Base-by-base conservation (phyloP, 169 alveolate genomes). In the Plasmodium inui region DNA sequence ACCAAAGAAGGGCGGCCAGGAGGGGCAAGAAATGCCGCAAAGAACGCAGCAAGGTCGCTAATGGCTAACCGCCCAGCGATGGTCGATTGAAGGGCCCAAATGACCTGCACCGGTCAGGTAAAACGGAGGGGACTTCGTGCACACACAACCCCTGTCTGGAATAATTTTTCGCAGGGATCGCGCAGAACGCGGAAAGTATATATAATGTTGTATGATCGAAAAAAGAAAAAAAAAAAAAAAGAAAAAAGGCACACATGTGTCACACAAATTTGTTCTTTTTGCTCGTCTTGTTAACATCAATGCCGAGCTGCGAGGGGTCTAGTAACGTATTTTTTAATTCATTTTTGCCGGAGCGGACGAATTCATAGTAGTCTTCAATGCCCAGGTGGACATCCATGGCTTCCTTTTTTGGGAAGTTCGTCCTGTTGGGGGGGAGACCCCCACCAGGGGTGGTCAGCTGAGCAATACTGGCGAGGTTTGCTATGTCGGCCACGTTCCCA, bases 231-330 rank as follows among this genome's bases (percentile, higher is more conserved):
- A 14, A 67, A 41, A 19, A 26, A 44, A 79, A 4, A 22, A 44
- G 19, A 39, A 80, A 80, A 80, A 80, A 39, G 3, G 34, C 1
- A 46, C 53, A 39, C 67, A 39, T 28, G 14, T 30, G 44, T 71
- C 53, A 34, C 32, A 41, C 82, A 14, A 19, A 17, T 10, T 67
- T 37, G 10, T 39, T 83, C 30, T 83, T 71, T 22, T 34, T 37
- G 12, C 3, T 14, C 19, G 76, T 46, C 37, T 30, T 81, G 26
- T 19, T 39, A 19, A 37, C 8, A 14, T 41, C 83, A 28, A 83
- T 61, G 2, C 92, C 92, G 26, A 83, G 41, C 67, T 83, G 83
- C 92, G 83, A 83, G 2, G 92, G 82, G 3, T 83, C 92, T 12
- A n/a, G 74, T 4, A 83, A 22, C 37, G 92, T 83, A 9, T 67